Evolutionary conservation across 805 yeast species (phyloP), one percentile per base, ranked within the genome.

Genomic region (Lipomyces yamadae): DNA sequence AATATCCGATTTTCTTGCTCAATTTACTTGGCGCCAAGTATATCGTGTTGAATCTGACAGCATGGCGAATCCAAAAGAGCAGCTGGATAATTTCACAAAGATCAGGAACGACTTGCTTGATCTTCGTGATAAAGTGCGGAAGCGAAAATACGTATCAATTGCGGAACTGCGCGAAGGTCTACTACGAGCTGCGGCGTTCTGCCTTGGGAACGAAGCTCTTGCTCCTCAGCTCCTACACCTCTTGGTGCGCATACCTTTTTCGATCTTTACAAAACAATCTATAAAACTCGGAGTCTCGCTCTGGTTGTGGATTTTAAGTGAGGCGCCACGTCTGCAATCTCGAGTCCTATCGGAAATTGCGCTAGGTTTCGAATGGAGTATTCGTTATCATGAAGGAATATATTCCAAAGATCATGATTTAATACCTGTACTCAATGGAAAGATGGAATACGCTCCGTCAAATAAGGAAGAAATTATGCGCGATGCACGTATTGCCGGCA

Each of bases 371-470:
- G 90, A 88, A 76, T 78, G 79, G 50, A 84, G 94, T 0, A 84
- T 92, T 56, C 82, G 84, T 45, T 78, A 81, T 37, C 79, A 79
- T 34, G 79, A 79, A 53, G 98, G 98, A 2, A 76, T 94, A 10
- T 93, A 85, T 76, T 84, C 88, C 5, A 60, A 45, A 15, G 54
- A 62, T 7, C 69, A 68, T 52, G 71, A 68, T 75, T 75, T 85
- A 5, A 74, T 72, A 0, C 63, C 62, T 79, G 82, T 63, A 88
- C 94, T 32, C 90, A 88, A 63, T 88, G 81, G 85, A 70, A 83
- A 81, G 61, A 95, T 95, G 99, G 95, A 91, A 70, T 95, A 95
- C 73, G 80, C 92, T 0, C 98, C 99, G 10, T 87, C 96, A 57
- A 88, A 89, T 77, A 88, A 86, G 71, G 80, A 81, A 56, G 82